Conservation (phyloP, 176 grass and related monocot species). For the Ananas comosus region DNA sequence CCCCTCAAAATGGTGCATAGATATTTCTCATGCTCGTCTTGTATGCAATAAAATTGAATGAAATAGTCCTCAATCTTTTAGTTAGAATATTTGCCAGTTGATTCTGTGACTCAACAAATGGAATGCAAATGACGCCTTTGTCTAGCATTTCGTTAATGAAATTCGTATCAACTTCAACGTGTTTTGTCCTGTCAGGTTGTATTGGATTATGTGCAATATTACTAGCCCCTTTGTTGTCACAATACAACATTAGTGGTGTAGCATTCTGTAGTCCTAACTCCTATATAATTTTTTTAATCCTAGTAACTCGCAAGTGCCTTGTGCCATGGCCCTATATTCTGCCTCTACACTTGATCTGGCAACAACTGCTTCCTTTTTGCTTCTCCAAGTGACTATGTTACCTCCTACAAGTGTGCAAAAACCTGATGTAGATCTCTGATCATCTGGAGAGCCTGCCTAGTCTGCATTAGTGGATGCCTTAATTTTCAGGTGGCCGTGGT, state of each 20-base stretch:
- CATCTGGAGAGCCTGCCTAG: background rate
- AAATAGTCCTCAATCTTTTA: background rate
- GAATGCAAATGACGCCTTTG: background rate
- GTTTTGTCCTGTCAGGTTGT: background rate
- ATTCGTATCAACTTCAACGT: slow-evolving; percentile 5
- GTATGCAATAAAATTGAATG: background rate
- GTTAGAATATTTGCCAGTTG: background rate
- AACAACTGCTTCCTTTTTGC: too few relatives aligned
- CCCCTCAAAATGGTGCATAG: background rate
- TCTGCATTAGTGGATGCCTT: background rate
- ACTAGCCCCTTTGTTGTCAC: slow-evolving; percentile 1
- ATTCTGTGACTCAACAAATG: background rate
- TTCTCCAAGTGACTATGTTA: too few relatives aligned
- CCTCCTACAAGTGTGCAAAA: background rate
- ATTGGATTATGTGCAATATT: slow-evolving; percentile 1
- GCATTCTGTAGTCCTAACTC: background rate
- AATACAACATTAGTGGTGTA: background rate
- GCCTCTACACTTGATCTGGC: background rate
- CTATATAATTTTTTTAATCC: background rate
- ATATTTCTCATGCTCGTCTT: slow-evolving; percentile 3
- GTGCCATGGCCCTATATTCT: background rate
- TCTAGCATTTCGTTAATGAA: slow-evolving; percentile 3
- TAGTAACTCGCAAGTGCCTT: background rate
- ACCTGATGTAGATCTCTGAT: background rate
- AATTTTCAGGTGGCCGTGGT: background rate